A percentile compares a stretch with the other conserved stretches of the same genome.
Evolutionary conservation across 2,329 filamentous ascomycete genomes (phyloP).

Genomic region (Cercospora canescens): DNA sequence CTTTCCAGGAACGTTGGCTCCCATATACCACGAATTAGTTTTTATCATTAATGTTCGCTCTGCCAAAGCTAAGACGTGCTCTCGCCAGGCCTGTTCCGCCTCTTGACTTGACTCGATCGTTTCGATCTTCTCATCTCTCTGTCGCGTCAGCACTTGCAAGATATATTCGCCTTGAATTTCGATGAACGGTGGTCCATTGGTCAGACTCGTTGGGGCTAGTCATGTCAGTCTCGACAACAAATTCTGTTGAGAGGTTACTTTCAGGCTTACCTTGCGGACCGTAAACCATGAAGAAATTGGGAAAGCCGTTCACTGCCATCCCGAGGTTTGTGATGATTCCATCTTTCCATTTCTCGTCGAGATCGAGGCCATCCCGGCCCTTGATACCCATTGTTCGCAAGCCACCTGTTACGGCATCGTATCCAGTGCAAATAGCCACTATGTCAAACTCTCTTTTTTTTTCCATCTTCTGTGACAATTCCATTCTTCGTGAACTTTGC

Average conservation of each 20-base stretch:
- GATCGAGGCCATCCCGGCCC: slow-evolving; percentile 36
- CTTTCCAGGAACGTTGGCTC: slow-evolving; percentile 47
- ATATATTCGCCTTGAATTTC: slow-evolving; percentile 50
- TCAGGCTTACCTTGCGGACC: slow-evolving; percentile 1
- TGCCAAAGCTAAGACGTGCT: slow-evolving; percentile 23
- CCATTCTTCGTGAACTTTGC: slow-evolving; percentile 45
- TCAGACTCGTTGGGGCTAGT: slow-evolving; percentile 43
- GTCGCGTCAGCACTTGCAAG: slow-evolving; percentile 43
- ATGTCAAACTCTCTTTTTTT: slow-evolving; percentile 41
- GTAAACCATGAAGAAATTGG: slow-evolving; percentile 39
- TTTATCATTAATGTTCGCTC: slow-evolving; percentile 25
- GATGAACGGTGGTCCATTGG: slow-evolving; percentile 48
- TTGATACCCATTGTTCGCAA: slow-evolving; percentile 39
- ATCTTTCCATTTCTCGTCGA: slow-evolving; percentile 45
- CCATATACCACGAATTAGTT: slow-evolving; percentile 36
- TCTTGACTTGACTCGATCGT: slow-evolving; percentile 43
- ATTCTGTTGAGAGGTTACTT: neutral
- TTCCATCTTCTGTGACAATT: slow-evolving; percentile 44
- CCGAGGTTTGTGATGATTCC: slow-evolving; percentile 46
- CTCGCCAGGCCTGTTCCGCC: slow-evolving; percentile 43
- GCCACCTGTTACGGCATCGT: slow-evolving; percentile 41
- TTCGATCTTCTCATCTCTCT: slow-evolving; percentile 40
- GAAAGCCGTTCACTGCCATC: slow-evolving; percentile 29
- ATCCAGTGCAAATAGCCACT: slow-evolving; percentile 47
- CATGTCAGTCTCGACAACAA: neutral